A percentile compares a stretch with the other conserved stretches of the same genome.
phyloP scores from a whole-genome alignment of 2,329 filamentous ascomycete species.

The Ustulina deusta region DNA sequence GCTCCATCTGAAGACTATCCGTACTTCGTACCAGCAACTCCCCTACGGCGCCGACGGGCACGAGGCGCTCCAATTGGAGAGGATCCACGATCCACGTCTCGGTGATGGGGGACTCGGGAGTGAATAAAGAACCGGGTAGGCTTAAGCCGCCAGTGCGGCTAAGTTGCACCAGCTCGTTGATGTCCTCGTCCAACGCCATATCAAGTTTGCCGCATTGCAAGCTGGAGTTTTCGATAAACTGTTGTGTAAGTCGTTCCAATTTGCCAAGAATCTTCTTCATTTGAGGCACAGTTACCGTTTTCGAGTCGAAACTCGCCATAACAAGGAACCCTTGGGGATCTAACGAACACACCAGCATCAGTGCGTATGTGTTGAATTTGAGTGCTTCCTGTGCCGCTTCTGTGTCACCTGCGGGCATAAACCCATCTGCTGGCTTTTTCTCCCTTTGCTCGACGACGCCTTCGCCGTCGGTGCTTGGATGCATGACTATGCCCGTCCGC shows the following conservation, averaged over 20 bases:
- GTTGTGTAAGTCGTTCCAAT: slow-evolving; percentile 62
- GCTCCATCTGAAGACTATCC: slow-evolving; percentile 44
- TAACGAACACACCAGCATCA: slow-evolving; percentile 74
- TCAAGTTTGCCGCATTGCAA: slow-evolving; percentile 52
- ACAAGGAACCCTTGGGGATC: slow-evolving; percentile 66
- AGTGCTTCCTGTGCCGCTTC: slow-evolving; percentile 71
- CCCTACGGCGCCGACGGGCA: slow-evolving; percentile 58
- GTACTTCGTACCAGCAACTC: slow-evolving; percentile 58
- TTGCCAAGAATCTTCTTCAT: slow-evolving; percentile 67
- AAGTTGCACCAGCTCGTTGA: slow-evolving; percentile 49
- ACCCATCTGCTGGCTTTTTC: slow-evolving; percentile 60
- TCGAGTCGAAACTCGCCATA: slow-evolving; percentile 74
- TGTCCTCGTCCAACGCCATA: slow-evolving; percentile 53
- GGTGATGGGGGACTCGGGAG: slow-evolving; percentile 43
- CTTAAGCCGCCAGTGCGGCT: slow-evolving; percentile 44
- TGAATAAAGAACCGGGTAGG: slow-evolving; percentile 39
- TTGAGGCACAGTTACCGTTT: slow-evolving; percentile 63
- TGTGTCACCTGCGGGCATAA: slow-evolving; percentile 66
- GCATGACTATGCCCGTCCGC: slow-evolving; percentile 66
- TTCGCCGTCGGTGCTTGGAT: slow-evolving; percentile 55
- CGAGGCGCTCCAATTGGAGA: slow-evolving; percentile 50
- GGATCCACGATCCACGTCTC: slow-evolving; percentile 58
- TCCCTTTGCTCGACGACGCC: slow-evolving; percentile 46
- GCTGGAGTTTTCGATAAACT: slow-evolving; percentile 58
- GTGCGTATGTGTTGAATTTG: slow-evolving; percentile 69